These are phyloP conservation scores for Acanthamoeba castellanii DNA, from an alignment of 208 protist species.

Conservation along the genomic window DNA sequence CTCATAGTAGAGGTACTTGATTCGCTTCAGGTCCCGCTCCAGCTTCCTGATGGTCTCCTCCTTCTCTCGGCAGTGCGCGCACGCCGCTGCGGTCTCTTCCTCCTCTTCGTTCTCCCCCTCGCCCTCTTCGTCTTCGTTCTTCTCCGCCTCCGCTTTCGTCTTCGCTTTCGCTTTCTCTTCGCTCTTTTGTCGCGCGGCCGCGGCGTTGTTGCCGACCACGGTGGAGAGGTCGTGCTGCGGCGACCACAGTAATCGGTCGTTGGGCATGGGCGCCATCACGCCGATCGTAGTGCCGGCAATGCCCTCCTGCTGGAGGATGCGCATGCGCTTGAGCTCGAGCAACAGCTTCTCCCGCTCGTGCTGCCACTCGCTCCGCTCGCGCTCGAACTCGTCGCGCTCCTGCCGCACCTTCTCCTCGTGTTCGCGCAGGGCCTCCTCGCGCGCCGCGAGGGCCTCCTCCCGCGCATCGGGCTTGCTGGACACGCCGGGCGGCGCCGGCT, in stretches of 20 bases:
- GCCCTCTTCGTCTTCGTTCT: slow-evolving; percentile 34
- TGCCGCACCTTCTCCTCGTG: slow-evolving; percentile 43
- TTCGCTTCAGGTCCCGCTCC: slow-evolving; percentile 72
- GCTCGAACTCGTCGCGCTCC: slow-evolving; percentile 51
- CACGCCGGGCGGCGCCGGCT: not conserved
- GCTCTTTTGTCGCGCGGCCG: not conserved
- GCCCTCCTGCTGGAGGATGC: slow-evolving; percentile 8
- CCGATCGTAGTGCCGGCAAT: not conserved
- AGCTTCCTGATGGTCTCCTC: slow-evolving; percentile 74
- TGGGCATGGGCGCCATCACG: not conserved
- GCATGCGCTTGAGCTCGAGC: slow-evolving; percentile 24
- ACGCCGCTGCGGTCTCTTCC: slow-evolving; percentile 29
- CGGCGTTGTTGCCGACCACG: not conserved
- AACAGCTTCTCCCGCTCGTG: slow-evolving; percentile 57
- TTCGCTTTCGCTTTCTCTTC: not conserved
- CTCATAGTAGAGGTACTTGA: slow-evolving; percentile 67
- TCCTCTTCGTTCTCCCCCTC: slow-evolving; percentile 26
- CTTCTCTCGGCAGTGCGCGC: slow-evolving; percentile 52
- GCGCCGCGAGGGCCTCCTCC: not conserved
- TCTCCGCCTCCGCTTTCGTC: not conserved
- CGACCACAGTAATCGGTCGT: slow-evolving; percentile 38
- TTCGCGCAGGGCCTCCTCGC: slow-evolving; percentile 41
- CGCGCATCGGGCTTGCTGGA: not conserved
- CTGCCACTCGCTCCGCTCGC: slow-evolving; percentile 33
- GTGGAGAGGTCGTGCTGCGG: slow-evolving; percentile 9